Evolutionary conservation across 768 basidiomycete species (phyloP), one percentile per base, ranked within the genome.

Genomic region (Multifurca ochricompacta): DNA sequence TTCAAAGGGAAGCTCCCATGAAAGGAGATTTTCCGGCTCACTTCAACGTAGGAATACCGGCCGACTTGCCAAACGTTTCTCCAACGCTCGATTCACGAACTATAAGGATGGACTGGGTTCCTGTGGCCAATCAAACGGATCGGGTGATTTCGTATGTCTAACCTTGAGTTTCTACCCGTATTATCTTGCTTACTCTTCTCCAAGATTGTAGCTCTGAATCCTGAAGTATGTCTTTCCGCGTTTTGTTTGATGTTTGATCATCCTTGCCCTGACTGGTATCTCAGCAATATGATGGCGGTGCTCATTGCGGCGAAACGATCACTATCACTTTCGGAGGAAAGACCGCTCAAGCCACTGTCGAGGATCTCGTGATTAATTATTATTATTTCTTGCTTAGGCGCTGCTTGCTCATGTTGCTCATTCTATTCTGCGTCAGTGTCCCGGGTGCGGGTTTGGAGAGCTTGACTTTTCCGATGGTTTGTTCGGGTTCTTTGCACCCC

Each of bases 381-480:
- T 23, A 18, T 14, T 2, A 4, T 1, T 34, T 25, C 19, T 30
- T 21, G 34, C 9, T n/a, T 36, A n/a, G 11, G 11, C 21, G 41
- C 13, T 16, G 19, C 27, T 7, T 40, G 14, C 50, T 32, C 27
- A 51, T 19, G 13, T 32, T 4, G 37, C n/a, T n/a, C n/a, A n/a
- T n/a, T n/a, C n/a, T n/a, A n/a, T 40, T 16, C 7, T 27, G 23
- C 23, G 16, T 19, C 66, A 84, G 77, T 87, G 85, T 65, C 78
- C 79, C 41, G 76, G 77, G 14, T 86, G 83, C 60, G 74, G 74
- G 3, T 77, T 68, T 42, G 77, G 75, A 6, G 81, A 74, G 13
- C 75, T 87, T 40, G 84, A 87, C 66, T 63, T 85, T 27, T 74
- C 77, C n/a, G 67, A 68, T n/a, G 76, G 78, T 30, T 71, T 85